Evolutionary conservation across 257 asterid genomes (phyloP), one percentile per base, ranked within the genome.

Genomic region (Capsicum pubescens): DNA sequence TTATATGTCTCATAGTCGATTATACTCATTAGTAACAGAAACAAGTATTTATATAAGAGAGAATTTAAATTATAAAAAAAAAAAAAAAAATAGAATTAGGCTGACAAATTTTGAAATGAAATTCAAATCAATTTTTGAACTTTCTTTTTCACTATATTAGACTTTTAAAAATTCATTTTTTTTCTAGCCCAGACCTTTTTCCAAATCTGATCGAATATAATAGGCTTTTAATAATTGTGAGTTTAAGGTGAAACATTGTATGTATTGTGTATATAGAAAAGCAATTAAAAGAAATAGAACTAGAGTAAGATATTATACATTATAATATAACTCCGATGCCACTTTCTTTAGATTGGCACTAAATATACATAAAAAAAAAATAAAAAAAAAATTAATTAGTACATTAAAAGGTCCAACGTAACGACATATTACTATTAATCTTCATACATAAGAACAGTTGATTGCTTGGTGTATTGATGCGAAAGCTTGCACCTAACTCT

Each of bases 401-500:
- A 36, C 14, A 4, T 36, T 68, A 0, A 36, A 66, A 35, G 50
- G 50, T 67, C n/a, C 71, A 32, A 32, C 44, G 16, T 26, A 13
- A 66, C 1, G 48, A 7, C 11, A 66, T 32, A 26, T 26, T 26
- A 26, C 32, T 26, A 26, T 26, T 42, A 35, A 36, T 67, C 7
- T 67, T 35, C 59, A 55, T 67, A 67, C 19, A 67, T 36, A 35
- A 66, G 35, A 67, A 68, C 50, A 68, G 26, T 35, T 15, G 21
- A 67, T 14, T 17, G 74, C 9, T 67, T 35, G 50, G 48, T 67
- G 74, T 14, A 67, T 13, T 67, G n/a, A 68, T 68, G 26, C 36
- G 76, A 68, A 68, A 68, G 52, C 21, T 16, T 36, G 12, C 52
- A 68, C 76, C 76, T 36, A 68, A 67, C 74, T 67, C 74, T 14